Percentiles rank a stretch among this genome's conserved stretches.
Conservation (phyloP, 2,329 filamentous ascomycete species). For the Pyrenochaeta sp. region DNA sequence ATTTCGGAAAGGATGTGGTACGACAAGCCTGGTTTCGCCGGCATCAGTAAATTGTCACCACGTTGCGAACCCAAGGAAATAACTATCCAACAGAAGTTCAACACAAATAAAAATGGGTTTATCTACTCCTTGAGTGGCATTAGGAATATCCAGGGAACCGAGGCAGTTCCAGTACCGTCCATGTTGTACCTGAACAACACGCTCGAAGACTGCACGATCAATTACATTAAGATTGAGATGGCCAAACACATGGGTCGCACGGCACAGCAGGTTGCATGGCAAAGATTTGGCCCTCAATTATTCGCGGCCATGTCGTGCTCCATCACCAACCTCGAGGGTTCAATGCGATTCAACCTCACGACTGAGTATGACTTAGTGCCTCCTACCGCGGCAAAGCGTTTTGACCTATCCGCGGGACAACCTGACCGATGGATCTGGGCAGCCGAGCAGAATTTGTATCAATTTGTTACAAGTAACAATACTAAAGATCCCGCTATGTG, state of each 20-base stretch:
- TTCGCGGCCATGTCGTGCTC: conserved; percentile 5
- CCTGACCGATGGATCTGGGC: not conserved
- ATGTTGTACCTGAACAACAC: conserved; percentile 7
- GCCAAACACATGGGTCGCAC: conserved; percentile 3
- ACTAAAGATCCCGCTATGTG: conserved; percentile 5
- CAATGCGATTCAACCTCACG: conserved; percentile 3
- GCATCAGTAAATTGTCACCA: conserved; percentile 4
- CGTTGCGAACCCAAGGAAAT: conserved; percentile 7
- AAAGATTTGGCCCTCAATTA: conserved; percentile 3
- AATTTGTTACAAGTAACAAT: conserved; percentile 7
- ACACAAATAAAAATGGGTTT: conserved; percentile 6
- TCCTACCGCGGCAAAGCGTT: conserved; percentile 1
- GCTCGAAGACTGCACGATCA: conserved; percentile 5
- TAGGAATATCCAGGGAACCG: not conserved
- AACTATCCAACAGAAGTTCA: conserved; percentile 3
- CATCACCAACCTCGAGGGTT: conserved; percentile 1
- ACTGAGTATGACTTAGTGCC: conserved; percentile 3
- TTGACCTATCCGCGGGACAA: not conserved
- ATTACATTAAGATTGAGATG: conserved; percentile 7
- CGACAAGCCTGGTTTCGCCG: conserved; percentile 1
- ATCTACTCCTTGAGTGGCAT: conserved; percentile 5
- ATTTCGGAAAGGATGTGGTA: conserved; percentile 3
- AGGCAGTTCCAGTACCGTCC: not conserved
- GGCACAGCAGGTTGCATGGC: conserved; percentile 3
- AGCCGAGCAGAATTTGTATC: conserved; percentile 1